Base-by-base conservation (phyloP, 192 early-diverging fungal species). In the Rhizoclosmatium sp. region DNA sequence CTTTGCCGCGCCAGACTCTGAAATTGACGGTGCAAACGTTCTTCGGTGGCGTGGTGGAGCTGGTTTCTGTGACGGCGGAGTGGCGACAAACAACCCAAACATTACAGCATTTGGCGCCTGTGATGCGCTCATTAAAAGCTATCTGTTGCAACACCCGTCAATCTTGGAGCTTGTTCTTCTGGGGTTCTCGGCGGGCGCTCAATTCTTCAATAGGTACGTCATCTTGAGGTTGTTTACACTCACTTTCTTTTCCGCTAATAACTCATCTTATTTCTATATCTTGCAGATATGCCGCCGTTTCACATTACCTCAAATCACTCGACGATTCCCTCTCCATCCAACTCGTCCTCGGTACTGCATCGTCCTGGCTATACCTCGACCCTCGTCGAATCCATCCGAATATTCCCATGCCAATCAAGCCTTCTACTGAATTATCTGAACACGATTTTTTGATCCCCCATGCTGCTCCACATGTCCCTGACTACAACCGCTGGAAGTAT, bases 321-420 rank as follows among this genome's bases (percentile, higher is more conserved):
- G 31, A 10, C 9, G 14, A 21, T 45, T 9, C 54, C 10, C 1
- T 31, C 54, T 10, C 5, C 4, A 39, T 59, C 10, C 19, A 9
- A 9, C 54, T 72, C 54, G 70, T 72, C 3, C 23, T 59, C 16
- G 70, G 70, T 9, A 72, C 54, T 16, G 9, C 70, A 1, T 72
- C 70, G 23, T 72, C 70, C 7, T 72, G 70, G 70, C 70, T 72
- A n/a, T 72, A 72, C 70, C 56, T 72, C 7, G 49, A 72, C 70
- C 23, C 70, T 3, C 70, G 47, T 3, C 47, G 70, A 41, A 9
- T 69, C 2, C 7, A 42, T 7, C 21, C 42, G 2, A 31, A 14
- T 14, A 21, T 47, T 2, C 23, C 46, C 2, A 19, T 12, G 12
- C 16, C 12, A 1, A 21, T 47, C 19, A 69, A 23, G 12, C 46